Base-by-base conservation (phyloP, 2,329 filamentous ascomycete species). In the Ophiocordyceps sinensis region DNA sequence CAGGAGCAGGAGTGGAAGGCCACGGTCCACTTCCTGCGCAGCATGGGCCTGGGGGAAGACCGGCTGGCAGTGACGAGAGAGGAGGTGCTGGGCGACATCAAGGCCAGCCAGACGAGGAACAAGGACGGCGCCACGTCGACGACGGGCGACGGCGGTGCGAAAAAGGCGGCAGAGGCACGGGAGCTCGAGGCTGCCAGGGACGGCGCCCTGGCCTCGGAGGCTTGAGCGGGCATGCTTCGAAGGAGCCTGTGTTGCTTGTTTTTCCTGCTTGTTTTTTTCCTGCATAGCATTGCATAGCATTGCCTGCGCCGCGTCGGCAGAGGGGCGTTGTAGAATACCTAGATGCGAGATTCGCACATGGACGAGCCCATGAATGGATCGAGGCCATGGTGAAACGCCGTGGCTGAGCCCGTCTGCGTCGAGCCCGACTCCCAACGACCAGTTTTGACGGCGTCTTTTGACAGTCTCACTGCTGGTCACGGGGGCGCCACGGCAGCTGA, bases 1-100 rank as follows among this genome's bases (percentile, higher is more conserved):
- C 77, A 77, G 60, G 66, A 77, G 19, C 45, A 50, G 0, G 63
- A 65, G 53, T 67, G 47, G 79, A 79, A 57, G 70, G 70, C 81
- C 29, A 68, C 64, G 2, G 51, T 68, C 7, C 45, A 45, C 1
- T 70, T 67, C 51, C 56, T 70, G 40, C 53, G 55, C 35, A 67
- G 63, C 10, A 70, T 70, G 66, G 66, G 66, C 12, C 49, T 70
- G 26, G 43, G 45, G 6, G 45, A 54, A n/a, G 49, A 51, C n/a
- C 50, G 51, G 38, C 29, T 49, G n/a, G 21, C 28, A 2, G 43
- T 50, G 0, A 48, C 47, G 4, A 48, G 48, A 11, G 47, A 51
- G 4, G 44, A 56, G 28, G 52, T 53, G 6, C 28, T 42, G 6
- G 35, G 3, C 13, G 32, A 8, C 32, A 5, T 10, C 9, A 17